Percentiles rank a stretch among this genome's conserved stretches.
Conservation (phyloP, 2,329 filamentous ascomycete species). For the Colletotrichum navitas region DNA sequence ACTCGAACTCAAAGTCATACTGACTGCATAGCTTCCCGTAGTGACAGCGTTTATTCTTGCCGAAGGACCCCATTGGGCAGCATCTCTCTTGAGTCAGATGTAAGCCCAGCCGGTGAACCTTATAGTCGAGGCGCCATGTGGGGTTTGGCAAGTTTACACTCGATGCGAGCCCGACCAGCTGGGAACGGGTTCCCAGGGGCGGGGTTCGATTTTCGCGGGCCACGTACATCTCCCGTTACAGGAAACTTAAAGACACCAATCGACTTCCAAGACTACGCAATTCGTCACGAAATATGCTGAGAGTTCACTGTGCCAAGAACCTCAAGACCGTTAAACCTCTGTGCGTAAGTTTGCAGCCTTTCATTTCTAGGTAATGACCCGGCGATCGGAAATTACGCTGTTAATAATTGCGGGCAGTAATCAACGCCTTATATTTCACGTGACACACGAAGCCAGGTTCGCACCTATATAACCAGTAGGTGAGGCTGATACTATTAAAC, state of each 20-base stretch:
- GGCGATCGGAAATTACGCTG: not conserved
- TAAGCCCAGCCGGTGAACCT: not conserved
- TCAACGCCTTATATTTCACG: too few relatives aligned
- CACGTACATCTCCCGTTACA: conserved; percentile 35
- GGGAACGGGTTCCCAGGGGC: not conserved
- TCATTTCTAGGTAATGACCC: not conserved
- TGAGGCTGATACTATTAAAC: too few relatives aligned
- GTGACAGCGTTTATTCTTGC: conserved; percentile 30
- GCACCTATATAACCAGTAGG: too few relatives aligned
- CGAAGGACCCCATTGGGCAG: not conserved
- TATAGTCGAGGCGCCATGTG: not conserved
- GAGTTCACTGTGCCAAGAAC: conserved; percentile 21
- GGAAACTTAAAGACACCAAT: conserved; percentile 3
- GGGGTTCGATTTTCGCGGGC: conserved; percentile 8
- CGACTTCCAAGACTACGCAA: not conserved
- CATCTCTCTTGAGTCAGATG: not conserved
- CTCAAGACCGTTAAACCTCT: conserved; percentile 14
- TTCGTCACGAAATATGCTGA: conserved; percentile 1
- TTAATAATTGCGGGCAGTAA: too few relatives aligned
- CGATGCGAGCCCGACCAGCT: conserved; percentile 3
- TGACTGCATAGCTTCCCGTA: conserved; percentile 3
- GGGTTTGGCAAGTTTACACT: conserved; percentile 26
- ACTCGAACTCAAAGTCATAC: not conserved
- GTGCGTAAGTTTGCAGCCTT: not conserved
- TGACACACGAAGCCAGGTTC: too few relatives aligned